phyloP scores from a whole-genome alignment of 2,329 filamentous ascomycete species.

The Xylaria arbuscula region DNA sequence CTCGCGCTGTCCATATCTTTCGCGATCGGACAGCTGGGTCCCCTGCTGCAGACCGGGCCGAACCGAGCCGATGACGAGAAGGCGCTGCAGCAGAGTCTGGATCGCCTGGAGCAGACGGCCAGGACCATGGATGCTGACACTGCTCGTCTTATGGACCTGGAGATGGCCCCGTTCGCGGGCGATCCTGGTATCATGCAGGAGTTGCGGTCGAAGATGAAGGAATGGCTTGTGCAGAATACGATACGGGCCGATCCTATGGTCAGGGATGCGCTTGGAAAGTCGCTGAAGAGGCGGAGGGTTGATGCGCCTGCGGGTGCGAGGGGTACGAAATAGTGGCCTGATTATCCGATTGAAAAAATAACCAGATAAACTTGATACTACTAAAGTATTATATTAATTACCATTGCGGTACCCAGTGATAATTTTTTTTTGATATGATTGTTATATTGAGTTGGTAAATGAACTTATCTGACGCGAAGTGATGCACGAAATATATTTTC shows the following conservation, averaged over 20 bases:
- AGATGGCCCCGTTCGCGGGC: constrained; percentile 83
- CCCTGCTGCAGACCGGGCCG: constrained; percentile 63
- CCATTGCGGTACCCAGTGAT: not conserved
- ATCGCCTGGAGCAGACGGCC: constrained; percentile 71
- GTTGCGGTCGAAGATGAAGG: constrained; percentile 78
- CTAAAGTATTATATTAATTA: too few relatives aligned
- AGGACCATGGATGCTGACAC: constrained; percentile 75
- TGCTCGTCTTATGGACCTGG: constrained; percentile 76
- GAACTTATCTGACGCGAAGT: not conserved
- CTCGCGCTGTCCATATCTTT: constrained; percentile 83
- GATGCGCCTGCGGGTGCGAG: constrained; percentile 72
- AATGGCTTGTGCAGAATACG: constrained; percentile 89
- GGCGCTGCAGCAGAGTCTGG: constrained; percentile 69
- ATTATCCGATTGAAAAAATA: not conserved
- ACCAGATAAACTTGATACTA: not conserved
- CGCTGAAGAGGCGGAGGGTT: constrained; percentile 70
- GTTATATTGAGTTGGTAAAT: not conserved
- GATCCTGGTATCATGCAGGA: constrained; percentile 72
- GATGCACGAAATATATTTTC: not conserved
- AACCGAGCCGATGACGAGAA: constrained; percentile 59
- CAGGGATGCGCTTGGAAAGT: constrained; percentile 77
- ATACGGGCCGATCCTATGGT: constrained; percentile 85
- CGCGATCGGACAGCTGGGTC: constrained; percentile 83
- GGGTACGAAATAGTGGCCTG: constrained; percentile 57
- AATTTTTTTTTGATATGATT: not conserved